Base-by-base conservation (phyloP, 2,329 filamentous ascomycete species). In the Arthrobotrys sphaeroides region DNA sequence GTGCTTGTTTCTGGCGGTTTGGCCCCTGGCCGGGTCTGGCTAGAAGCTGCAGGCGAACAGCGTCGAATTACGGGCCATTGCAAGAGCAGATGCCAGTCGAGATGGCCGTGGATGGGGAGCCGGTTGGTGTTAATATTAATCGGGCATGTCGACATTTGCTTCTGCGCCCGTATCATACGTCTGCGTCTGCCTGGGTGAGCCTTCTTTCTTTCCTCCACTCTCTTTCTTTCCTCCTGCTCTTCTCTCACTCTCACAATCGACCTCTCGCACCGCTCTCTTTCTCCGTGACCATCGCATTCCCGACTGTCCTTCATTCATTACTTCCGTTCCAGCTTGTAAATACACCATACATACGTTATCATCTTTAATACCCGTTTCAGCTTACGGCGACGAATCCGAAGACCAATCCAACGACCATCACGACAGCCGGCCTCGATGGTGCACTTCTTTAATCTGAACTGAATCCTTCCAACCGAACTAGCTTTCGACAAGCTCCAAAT, bases 401-500 rank as follows among this genome's bases (percentile, higher is more conserved):
- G 5, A 33, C 28, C 28, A 10, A 33, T 10, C 5, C 5, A 6
- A 33, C n/a, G 47, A 53, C 45, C 13, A 31, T 28, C 2, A 36
- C 47, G 6, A 18, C 5, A 53, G n/a, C n/a, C n/a, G n/a, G n/a
- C n/a, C n/a, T 16, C 20, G 12, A 40, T 40, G 36, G 36, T 16
- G 16, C 36, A 40, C 1, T n/a, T 1, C 12, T 40, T 2, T n/a
- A n/a, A 40, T n/a, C 12, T 40, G 36, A n/a, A 53, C 26, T 26
- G 20, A 26, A 31, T 10, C 33, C n/a, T n/a, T 16, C 28, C 5
- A 36, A 12, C n/a, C 13, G n/a, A n/a, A 16, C 13, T 28, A 64
- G 59, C 42, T 53, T 53, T 65, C 36, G 60, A 53, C 42, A 65
- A 38, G 60, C 60, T 51, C n/a, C n/a, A n/a, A 16, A 31, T 22